These are phyloP conservation scores for Lasiodiplodia gonubiensis DNA, from an alignment of 2,329 filamentous ascomycete species.

Conservation along the genomic window DNA sequence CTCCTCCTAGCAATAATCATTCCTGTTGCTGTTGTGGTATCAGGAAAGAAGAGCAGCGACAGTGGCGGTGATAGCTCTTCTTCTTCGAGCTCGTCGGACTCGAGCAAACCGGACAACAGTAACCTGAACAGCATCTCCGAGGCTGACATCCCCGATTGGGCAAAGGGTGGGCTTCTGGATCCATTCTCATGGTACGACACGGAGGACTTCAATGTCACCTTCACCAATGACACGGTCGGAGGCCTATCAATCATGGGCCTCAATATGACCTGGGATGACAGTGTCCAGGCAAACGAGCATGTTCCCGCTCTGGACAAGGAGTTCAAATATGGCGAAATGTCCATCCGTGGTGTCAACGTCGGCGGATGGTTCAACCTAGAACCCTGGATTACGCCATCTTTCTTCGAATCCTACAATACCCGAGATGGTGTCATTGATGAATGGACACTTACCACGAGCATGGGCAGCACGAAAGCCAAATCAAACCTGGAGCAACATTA, in stretches of 20 bases:
- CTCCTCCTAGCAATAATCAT: constrained; percentile 54
- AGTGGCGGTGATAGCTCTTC: constrained; percentile 30
- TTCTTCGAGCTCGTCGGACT: constrained; percentile 33
- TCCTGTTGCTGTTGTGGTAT: constrained; percentile 53
- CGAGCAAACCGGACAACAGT: constrained; percentile 48
- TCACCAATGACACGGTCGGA: constrained; percentile 83
- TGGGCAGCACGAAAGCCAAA: constrained; percentile 68
- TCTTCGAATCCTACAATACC: constrained; percentile 73
- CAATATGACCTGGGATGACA: constrained; percentile 84
- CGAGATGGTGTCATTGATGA: constrained; percentile 80
- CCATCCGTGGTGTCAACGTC: constrained; percentile 88
- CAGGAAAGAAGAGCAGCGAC: constrained; percentile 48
- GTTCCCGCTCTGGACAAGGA: constrained; percentile 76
- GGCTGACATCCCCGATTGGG: constrained; percentile 58
- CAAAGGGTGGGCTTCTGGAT: constrained; percentile 78
- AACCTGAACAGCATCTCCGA: constrained; percentile 54
- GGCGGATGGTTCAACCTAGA: constrained; percentile 95
- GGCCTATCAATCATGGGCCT: constrained; percentile 91
- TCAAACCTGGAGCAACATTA: constrained; percentile 87
- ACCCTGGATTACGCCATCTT: constrained; percentile 92
- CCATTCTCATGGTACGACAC: constrained; percentile 93
- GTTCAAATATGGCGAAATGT: constrained; percentile 79
- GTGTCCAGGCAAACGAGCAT: constrained; percentile 74
- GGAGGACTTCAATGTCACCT: constrained; percentile 90
- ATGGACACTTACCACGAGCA: constrained; percentile 74